Evolutionary conservation across 2,329 filamentous ascomycete species (phyloP), one percentile per base, ranked within the genome.

Genomic region (Gliomastix tumulicola): DNA sequence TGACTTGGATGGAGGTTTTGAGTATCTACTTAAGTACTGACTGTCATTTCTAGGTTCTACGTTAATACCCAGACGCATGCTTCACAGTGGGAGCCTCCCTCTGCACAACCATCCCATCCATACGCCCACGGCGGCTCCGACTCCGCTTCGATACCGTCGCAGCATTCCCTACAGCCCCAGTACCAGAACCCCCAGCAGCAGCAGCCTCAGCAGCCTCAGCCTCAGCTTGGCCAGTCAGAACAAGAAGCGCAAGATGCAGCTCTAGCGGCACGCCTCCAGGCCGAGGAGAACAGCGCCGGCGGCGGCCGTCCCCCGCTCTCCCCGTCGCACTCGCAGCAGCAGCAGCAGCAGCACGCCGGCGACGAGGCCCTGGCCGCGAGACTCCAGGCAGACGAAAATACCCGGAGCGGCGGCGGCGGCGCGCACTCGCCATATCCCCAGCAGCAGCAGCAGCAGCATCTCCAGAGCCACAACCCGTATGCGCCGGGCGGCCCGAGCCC

Each of bases 41-140:
- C 25, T 4, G 4, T 17, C 22, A 7, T 22, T n/a, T n/a, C n/a
- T 22, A 39, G 37, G 37, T 39, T 35, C 28, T 39, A 31, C 33
- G 37, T 35, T 20, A 39, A 39, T 17, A 39, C 33, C 15, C 12
- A 19, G 19, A 39, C 37, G 7, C 17, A 31, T 12, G 23, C 22
- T 13, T 39, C 37, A 11, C 37, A 39, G 21, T 39, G 37, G 37
- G 37, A 39, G 9, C 28, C 16, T 9, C 33, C 27, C 6, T n/a
- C 25, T 10, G 21, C 17, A 12, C 16, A 18, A 21, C 21, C 12
- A 17, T n/a, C 25, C 17, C 25, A 28, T 16, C 25, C 25, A 28
- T 7, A 28, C 25, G 25, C 10, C 17, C 13, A 28, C 7, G 7
- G 5, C 7, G n/a, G 25, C 25, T 28, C n/a, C n/a, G n/a, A n/a